A percentile compares a stretch with the other conserved stretches of the same genome.
These are phyloP conservation scores for Chamaecyparis obtusa DNA, from an alignment of 75 land plant species.

Conservation along the genomic window DNA sequence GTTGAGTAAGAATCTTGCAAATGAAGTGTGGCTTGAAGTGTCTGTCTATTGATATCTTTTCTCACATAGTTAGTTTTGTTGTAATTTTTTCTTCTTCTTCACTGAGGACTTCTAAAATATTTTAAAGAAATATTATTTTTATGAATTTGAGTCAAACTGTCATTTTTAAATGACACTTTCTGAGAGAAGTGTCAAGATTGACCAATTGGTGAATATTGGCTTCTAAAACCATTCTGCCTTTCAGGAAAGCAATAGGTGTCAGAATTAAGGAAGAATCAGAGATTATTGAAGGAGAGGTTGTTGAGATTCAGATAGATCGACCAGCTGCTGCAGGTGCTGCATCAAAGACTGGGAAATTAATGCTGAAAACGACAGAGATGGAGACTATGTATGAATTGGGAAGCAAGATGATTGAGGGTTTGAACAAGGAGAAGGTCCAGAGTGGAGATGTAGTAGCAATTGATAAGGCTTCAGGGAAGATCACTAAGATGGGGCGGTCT, in stretches of 20 bases:
- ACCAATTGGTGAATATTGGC: background rate
- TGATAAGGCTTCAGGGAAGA: slow-evolving; percentile 91
- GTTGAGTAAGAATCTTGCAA: too few species aligned
- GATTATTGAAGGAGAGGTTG: slow-evolving; percentile 95
- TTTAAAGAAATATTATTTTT: too few species aligned
- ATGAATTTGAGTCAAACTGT: too few species aligned
- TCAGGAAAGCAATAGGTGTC: slow-evolving; percentile 77
- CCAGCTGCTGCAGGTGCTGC: slow-evolving; percentile 73
- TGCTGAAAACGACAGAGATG: slow-evolving; percentile 95
- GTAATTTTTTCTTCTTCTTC: too few species aligned
- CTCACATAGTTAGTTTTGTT: too few species aligned
- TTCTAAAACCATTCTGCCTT: slow-evolving; percentile 20
- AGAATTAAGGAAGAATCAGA: slow-evolving; percentile 95
- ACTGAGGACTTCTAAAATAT: too few species aligned
- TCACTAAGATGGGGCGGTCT: slow-evolving; percentile 84
- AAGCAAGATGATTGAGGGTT: slow-evolving; percentile 87
- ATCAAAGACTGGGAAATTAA: slow-evolving; percentile 91
- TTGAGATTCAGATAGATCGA: slow-evolving; percentile 86
- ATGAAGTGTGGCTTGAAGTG: too few species aligned
- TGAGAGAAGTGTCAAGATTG: background rate
- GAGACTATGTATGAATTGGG: slow-evolving; percentile 95
- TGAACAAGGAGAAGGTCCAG: slow-evolving; percentile 92
- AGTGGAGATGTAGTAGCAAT: slow-evolving; percentile 91
- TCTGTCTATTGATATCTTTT: too few species aligned
- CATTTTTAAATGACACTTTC: too few species aligned